Evolutionary conservation across 2,329 filamentous ascomycete species (phyloP).

Genomic region (Botrytis fragariae): DNA sequence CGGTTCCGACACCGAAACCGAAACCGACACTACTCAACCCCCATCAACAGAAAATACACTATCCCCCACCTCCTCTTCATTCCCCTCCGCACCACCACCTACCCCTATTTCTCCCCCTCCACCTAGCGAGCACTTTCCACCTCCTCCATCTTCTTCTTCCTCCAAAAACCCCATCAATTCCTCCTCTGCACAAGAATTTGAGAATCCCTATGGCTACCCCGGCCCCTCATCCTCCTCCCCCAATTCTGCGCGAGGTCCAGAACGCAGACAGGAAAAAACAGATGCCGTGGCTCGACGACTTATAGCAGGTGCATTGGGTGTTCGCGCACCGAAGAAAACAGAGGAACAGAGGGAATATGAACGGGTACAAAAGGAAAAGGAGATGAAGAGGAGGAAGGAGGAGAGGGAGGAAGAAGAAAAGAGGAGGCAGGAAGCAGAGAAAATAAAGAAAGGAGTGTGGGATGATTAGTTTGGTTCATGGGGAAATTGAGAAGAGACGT

Average conservation of each 20-base stretch:
- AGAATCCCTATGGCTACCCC: constrained; percentile 30
- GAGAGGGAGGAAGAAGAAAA: constrained; percentile 63
- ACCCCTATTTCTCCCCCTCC: constrained; percentile 60
- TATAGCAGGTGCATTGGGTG: constrained; percentile 84
- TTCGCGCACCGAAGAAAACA: constrained; percentile 75
- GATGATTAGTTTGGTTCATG: constrained; percentile 52
- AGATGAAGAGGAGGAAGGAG: constrained; percentile 71
- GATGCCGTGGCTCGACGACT: constrained; percentile 85
- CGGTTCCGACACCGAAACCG: constrained; percentile 32
- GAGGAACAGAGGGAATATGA: constrained; percentile 90
- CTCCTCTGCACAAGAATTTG: constrained; percentile 19
- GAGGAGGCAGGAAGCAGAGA: constrained; percentile 64
- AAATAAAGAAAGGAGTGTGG: constrained; percentile 84
- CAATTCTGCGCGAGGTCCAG: constrained; percentile 26
- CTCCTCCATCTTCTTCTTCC: constrained; percentile 3
- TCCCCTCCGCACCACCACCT: constrained; percentile 58
- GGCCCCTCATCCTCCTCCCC: not conserved
- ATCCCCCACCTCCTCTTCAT: constrained; percentile 28
- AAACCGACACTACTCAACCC: constrained; percentile 21
- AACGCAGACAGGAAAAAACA: constrained; percentile 76
- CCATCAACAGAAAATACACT: constrained; percentile 25
- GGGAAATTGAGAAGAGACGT: not conserved
- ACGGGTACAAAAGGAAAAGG: constrained; percentile 75
- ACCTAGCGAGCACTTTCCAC: constrained; percentile 13
- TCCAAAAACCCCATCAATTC: not conserved